phyloP scores from a whole-genome alignment of 1,139 yeast genomes.

The Pichia sp. region DNA sequence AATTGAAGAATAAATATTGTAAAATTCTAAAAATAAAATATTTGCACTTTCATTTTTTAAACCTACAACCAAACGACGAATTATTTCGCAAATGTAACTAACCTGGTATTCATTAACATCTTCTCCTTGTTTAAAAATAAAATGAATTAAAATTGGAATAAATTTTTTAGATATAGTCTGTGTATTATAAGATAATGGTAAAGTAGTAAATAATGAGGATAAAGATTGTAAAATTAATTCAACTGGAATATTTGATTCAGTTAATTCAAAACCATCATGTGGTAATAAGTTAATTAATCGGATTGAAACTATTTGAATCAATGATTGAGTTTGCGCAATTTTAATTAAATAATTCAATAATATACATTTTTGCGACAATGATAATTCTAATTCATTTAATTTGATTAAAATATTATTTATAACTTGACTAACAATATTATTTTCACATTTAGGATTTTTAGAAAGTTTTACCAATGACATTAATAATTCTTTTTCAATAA shows the following conservation, averaged over 20 bases:
- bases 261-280: background rate
- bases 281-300: conserved; percentile 37
- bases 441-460: conserved; percentile 9
- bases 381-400: background rate
- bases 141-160: conserved; percentile 22
- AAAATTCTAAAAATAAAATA: conserved; percentile 3
- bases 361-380: conserved; percentile 3
- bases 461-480: conserved; percentile 9
- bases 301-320: conserved; percentile 40
- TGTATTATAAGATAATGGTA: conserved; percentile 17
- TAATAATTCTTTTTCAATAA: conserved; percentile 12
- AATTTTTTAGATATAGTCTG: conserved; percentile 24
- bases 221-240: conserved; percentile 23
- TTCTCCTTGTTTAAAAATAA: conserved; percentile 14
- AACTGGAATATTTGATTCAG: conserved; percentile 3
- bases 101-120: conserved; percentile 2
- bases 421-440: conserved; percentile 8
- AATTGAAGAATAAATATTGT: conserved; percentile 1
- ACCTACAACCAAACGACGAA: conserved; percentile 10
- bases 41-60: conserved; percentile 4
- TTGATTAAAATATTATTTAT: conserved; percentile 6
- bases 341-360: conserved; percentile 7
- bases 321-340: conserved; percentile 10
- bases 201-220: conserved; percentile 26
- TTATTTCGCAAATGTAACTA: conserved; percentile 7